Evolutionary conservation across 768 basidiomycete genomes (phyloP).

Genomic region (Termitomyces titanicus): DNA sequence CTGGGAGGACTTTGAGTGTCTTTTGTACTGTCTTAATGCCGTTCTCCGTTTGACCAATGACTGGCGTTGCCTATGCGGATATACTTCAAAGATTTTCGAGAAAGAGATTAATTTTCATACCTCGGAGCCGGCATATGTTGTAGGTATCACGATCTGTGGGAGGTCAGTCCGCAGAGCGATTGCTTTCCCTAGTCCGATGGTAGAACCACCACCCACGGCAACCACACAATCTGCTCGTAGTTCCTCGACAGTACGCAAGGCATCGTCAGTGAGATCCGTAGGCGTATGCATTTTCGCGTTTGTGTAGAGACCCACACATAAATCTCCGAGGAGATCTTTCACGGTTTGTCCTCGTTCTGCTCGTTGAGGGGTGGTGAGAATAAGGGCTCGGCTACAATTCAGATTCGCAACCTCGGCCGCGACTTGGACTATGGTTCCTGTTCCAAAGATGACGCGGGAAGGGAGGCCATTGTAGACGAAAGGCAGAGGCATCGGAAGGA

Average conservation of each 20-base stretch:
- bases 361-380: constrained; percentile 32
- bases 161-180: constrained; percentile 35
- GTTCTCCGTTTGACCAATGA: constrained; percentile 37
- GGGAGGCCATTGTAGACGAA: constrained; percentile 36
- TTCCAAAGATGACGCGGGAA: constrained; percentile 34
- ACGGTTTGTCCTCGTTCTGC: constrained; percentile 22
- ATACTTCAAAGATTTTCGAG: not conserved
- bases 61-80: constrained; percentile 26
- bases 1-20: constrained; percentile 32
- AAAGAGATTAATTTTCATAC: constrained; percentile 11
- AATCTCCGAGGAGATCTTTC: constrained; percentile 12
- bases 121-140: constrained; percentile 37
- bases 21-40: constrained; percentile 36
- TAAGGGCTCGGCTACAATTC: constrained; percentile 28
- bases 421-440: constrained; percentile 28
- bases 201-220: constrained; percentile 34
- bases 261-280: constrained; percentile 30
- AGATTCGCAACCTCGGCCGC: constrained; percentile 25
- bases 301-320: constrained; percentile 29
- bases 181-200: constrained; percentile 36
- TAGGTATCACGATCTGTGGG: constrained; percentile 37
- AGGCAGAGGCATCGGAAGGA: constrained; percentile 22
- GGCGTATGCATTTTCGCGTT: constrained; percentile 41
- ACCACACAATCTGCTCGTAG: constrained; percentile 32
- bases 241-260: constrained; percentile 20